phyloP scores from a whole-genome alignment of 768 basidiomycete genomes.

The Leucocoprinus leucothites region DNA sequence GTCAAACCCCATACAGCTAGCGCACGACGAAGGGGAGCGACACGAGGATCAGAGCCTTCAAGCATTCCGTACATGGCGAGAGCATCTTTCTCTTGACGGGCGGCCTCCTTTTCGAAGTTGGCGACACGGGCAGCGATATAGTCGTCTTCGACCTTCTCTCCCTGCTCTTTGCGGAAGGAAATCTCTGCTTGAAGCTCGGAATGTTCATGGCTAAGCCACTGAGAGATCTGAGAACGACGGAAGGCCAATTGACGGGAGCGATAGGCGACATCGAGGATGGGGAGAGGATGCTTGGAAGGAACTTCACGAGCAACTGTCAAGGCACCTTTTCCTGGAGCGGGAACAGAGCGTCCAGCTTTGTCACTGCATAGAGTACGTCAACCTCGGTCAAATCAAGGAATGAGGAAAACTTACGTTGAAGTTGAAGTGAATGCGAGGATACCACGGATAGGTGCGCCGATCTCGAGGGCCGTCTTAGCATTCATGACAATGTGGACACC shows the following conservation, averaged over 20 bases:
- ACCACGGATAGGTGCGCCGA: slow-evolving; percentile 91
- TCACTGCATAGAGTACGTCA: slow-evolving; percentile 49
- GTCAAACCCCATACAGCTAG: slow-evolving; percentile 96
- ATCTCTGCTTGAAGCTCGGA: slow-evolving; percentile 79
- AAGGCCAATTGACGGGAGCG: slow-evolving; percentile 92
- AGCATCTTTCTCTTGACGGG: slow-evolving; percentile 88
- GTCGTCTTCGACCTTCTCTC: slow-evolving; percentile 52
- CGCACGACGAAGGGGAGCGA: slow-evolving; percentile 91
- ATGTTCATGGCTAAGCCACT: slow-evolving; percentile 93
- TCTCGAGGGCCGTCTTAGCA: slow-evolving; percentile 91
- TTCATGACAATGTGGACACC: slow-evolving; percentile 98
- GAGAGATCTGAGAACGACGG: slow-evolving; percentile 91
- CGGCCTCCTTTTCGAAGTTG: slow-evolving; percentile 87
- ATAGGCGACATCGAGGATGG: slow-evolving; percentile 82
- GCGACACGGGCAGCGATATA: slow-evolving; percentile 77
- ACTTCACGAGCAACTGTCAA: slow-evolving; percentile 87
- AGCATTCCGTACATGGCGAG: slow-evolving; percentile 96
- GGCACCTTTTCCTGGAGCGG: slow-evolving; percentile 93
- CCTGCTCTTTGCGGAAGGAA: slow-evolving; percentile 52
- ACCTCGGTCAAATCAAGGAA: not conserved
- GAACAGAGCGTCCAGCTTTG: slow-evolving; percentile 97
- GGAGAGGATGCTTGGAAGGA: slow-evolving; percentile 71
- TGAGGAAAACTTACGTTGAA: slow-evolving; percentile 64
- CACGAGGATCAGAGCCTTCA: slow-evolving; percentile 77
- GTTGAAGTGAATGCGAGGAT: slow-evolving; percentile 96